phyloP scores from a whole-genome alignment of 768 basidiomycete species.

The Phlebiopsis gigantea region DNA sequence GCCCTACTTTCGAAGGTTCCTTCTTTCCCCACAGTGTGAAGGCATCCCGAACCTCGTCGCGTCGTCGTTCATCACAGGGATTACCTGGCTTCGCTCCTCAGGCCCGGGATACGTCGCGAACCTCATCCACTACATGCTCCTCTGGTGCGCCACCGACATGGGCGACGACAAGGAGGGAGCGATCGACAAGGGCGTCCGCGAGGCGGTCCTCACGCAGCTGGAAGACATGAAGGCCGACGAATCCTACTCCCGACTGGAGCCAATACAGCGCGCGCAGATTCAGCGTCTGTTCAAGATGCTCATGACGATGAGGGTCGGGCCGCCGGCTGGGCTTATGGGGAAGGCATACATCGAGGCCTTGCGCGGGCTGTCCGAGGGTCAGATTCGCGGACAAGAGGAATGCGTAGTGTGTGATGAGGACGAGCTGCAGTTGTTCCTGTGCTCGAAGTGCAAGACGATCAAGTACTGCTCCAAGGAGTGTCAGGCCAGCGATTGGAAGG shows the following conservation, averaged over 20 bases:
- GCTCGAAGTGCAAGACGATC: slow-evolving; percentile 8
- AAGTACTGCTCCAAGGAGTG: slow-evolving; percentile 1
- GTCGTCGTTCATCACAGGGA: not conserved
- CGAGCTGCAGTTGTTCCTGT: not conserved
- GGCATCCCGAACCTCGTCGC: slow-evolving; percentile 4
- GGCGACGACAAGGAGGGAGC: not conserved
- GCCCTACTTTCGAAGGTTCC: not conserved
- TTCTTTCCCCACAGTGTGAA: not conserved
- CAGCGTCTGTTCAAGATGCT: not conserved
- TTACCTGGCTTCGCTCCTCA: not conserved
- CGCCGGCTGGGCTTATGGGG: not conserved
- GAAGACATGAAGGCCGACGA: not conserved
- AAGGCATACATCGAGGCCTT: not conserved
- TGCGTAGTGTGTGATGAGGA: not conserved
- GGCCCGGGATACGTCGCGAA: not conserved
- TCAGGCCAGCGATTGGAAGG: not conserved
- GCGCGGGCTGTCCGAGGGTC: not conserved
- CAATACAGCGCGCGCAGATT: not conserved
- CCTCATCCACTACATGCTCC: not conserved
- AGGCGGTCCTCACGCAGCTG: not conserved
- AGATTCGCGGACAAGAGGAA: not conserved
- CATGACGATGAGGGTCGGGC: not conserved
- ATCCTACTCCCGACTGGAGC: not conserved
- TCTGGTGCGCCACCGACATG: not conserved
- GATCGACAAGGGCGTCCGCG: not conserved